A percentile compares a stretch with the other conserved stretches of the same genome.
phyloP scores from a whole-genome alignment of 805 yeast species.

The Nakazawaea holstii region DNA sequence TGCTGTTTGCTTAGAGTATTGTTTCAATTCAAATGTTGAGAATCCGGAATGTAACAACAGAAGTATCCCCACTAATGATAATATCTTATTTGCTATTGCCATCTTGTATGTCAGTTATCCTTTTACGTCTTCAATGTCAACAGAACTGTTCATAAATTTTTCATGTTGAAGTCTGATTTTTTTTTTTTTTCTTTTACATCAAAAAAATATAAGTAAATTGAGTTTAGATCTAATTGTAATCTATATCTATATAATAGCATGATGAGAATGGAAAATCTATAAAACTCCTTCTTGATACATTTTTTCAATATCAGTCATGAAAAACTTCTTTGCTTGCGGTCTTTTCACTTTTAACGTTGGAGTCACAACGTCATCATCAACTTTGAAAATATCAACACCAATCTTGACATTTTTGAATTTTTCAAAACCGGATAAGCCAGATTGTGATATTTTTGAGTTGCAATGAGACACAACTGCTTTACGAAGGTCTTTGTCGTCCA shows the following conservation, averaged over 20 bases:
- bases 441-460: slow-evolving; percentile 28
- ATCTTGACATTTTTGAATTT: slow-evolving; percentile 49
- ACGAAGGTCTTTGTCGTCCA: slow-evolving; percentile 15
- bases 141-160: too few species aligned
- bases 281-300: slow-evolving; percentile 13
- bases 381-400: slow-evolving; percentile 52
- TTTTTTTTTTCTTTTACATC: too few species aligned
- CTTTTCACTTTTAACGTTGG: slow-evolving; percentile 55
- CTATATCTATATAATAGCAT: too few species aligned
- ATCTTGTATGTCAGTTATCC: neutral
- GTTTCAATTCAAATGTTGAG: slow-evolving; percentile 4
- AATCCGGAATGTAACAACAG: slow-evolving; percentile 1
- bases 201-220: too few species aligned
- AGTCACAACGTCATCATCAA: slow-evolving; percentile 57
- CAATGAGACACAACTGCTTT: slow-evolving; percentile 28
- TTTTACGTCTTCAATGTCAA: neutral
- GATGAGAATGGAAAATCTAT: neutral
- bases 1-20: slow-evolving; percentile 1
- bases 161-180: too few species aligned
- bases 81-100: neutral
- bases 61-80: neutral
- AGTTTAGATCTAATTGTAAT: too few species aligned
- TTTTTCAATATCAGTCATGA: slow-evolving; percentile 5
- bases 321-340: slow-evolving; percentile 10
- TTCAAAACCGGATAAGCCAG: slow-evolving; percentile 56